phyloP scores from a whole-genome alignment of 2,329 filamentous ascomycete genomes.

The Cadophora malorum region DNA sequence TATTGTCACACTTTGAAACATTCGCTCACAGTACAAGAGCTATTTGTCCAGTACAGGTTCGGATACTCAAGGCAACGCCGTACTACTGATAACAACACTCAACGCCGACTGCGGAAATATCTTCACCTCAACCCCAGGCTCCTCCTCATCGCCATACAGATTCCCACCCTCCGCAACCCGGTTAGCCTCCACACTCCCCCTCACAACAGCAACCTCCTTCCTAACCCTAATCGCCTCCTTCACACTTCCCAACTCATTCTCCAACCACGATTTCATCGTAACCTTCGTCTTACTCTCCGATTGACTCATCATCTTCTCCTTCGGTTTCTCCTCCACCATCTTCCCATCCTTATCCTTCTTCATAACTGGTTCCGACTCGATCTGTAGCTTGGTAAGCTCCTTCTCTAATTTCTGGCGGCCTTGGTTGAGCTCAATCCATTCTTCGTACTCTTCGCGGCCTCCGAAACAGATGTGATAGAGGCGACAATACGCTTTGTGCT shows the following conservation, averaged over 20 bases:
- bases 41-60: no score
- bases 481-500: constrained; percentile 39
- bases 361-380: background rate
- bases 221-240: constrained; percentile 31
- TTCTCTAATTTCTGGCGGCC: constrained; percentile 26
- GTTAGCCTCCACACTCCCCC: constrained; percentile 31
- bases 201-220: constrained; percentile 33
- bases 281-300: constrained; percentile 20
- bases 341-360: constrained; percentile 10
- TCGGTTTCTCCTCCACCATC: constrained; percentile 18
- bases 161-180: constrained; percentile 31
- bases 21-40: no score
- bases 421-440: constrained; percentile 34
- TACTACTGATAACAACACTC: background rate
- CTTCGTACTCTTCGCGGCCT: constrained; percentile 34
- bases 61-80: background rate
- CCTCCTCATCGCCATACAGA: constrained; percentile 32
- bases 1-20: no score
- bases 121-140: constrained; percentile 24
- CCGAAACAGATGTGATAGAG: constrained; percentile 41
- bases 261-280: constrained; percentile 29
- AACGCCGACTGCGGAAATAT: constrained; percentile 16
- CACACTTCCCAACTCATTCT: constrained; percentile 28
- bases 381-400: constrained; percentile 26
- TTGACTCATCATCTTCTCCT: constrained; percentile 22